Percentiles rank a stretch among this genome's conserved stretches.
Conservation (phyloP, 148 eudicot species). For the Fagopyrum tataricum region DNA sequence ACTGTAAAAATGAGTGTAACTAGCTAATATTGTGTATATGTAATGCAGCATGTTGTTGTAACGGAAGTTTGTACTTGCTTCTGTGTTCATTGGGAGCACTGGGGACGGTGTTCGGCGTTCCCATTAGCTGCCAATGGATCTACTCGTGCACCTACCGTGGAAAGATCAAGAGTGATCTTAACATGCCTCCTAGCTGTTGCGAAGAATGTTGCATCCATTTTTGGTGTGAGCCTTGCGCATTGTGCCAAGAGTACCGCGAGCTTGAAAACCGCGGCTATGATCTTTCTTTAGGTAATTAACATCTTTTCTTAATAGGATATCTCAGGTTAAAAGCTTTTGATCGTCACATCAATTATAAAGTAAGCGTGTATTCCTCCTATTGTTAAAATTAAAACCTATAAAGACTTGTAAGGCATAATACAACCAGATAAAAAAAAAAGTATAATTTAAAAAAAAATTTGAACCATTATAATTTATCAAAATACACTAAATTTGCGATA, state of each 20-base stretch:
- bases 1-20: neutral
- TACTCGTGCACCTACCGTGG: slow-evolving; percentile 21
- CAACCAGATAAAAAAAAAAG: no score
- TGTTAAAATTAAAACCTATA: no score
- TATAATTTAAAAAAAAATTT: no score
- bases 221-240: slow-evolving; percentile 33
- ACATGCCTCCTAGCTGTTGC: slow-evolving; percentile 20
- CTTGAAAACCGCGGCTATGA: slow-evolving; percentile 29
- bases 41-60: neutral
- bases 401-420: no score
- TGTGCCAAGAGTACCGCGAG: slow-evolving; percentile 42
- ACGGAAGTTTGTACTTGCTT: neutral
- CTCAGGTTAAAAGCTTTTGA: no score
- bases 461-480: no score
- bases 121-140: neutral
- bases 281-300: neutral
- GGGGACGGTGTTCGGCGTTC: neutral
- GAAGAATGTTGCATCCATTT: slow-evolving; percentile 33
- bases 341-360: no score
- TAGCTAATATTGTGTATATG: neutral
- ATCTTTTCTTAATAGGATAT: no score
- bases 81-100: neutral
- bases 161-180: slow-evolving; percentile 30
- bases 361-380: no score
- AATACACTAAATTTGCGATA: no score